phyloP scores from a whole-genome alignment of 306 rosid genomes.

The Pyrus bretschneideri region DNA sequence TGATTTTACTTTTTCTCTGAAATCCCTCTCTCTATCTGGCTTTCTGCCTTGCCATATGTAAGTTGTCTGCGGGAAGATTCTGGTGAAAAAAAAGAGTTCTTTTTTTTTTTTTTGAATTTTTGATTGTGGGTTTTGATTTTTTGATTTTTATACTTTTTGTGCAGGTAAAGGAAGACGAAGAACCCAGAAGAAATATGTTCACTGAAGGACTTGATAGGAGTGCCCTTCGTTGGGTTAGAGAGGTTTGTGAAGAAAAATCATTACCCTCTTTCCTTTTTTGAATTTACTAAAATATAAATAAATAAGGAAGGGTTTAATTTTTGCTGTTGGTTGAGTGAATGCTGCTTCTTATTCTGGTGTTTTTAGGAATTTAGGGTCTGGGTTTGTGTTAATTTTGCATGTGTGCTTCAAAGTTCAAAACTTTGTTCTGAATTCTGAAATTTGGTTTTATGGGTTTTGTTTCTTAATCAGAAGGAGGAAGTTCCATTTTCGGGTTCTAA shows the following conservation, averaged over 20 bases:
- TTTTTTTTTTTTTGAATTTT: slow-evolving; percentile 4
- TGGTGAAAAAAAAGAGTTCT: background rate
- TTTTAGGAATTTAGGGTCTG: slow-evolving; percentile 4
- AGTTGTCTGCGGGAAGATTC: background rate
- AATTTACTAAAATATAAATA: background rate
- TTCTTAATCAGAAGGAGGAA: slow-evolving; percentile 44
- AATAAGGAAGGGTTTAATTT: background rate
- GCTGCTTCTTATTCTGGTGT: background rate
- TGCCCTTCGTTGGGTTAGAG: slow-evolving; percentile 85
- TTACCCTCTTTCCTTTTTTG: background rate
- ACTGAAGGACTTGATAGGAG: slow-evolving; percentile 83
- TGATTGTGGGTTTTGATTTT: background rate
- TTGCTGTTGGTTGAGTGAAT: background rate
- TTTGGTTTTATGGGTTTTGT: slow-evolving; percentile 18
- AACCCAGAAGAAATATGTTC: slow-evolving; percentile 42
- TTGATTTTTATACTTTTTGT: background rate
- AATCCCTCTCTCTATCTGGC: background rate
- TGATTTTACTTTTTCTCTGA: slow-evolving; percentile 5
- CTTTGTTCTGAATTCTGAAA: background rate
- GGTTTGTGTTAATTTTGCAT: background rate
- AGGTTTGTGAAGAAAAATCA: slow-evolving; percentile 38
- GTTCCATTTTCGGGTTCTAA: slow-evolving; percentile 30
- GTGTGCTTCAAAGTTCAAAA: background rate
- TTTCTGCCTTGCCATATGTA: slow-evolving; percentile 17
- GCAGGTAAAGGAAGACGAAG: slow-evolving; percentile 25